Base-by-base conservation (phyloP, 805 yeast species). In the Candida tammaniensis region DNA sequence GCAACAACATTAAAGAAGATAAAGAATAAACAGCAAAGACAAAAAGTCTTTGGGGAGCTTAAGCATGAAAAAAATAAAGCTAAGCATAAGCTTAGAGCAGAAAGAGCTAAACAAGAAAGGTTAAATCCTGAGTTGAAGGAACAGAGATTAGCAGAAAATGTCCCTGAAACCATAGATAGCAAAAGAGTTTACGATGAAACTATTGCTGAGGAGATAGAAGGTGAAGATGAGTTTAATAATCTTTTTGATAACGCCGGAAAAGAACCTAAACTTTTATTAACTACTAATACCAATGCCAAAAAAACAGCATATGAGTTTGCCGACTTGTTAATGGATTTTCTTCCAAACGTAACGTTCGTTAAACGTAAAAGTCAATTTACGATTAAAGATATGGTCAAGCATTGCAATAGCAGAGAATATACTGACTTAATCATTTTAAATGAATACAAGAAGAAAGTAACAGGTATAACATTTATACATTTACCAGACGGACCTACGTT, bases 401-500 rank as follows among this genome's bases (percentile, higher is more conserved):
- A 79, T 48, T 86, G 96, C 59, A 57, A 78, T 25, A 86, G 84
- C 53, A 69, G 98, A 54, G 91, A 81, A 14, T 93, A 74, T 62
- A 89, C 97, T 0, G 95, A 89, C 54, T 65, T 93, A 50, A 67
- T 93, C 19, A 88, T 93, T 31, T 78, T 93, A 40, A 93, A 93
- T 57, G 98, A 93, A 61, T 96, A 87, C 62, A 89, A 89, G 61
- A 93, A 91, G 60, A 74, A 73, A 43, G 94, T 93, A 24, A 89
- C 85, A 34, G 98, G 98, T 2, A 63, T 93, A 38, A 87, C 98
- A 1, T 85, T 93, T 52, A 82, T 93, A 38, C 96, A 93, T 64
- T 70, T 93, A 39, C 98, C 98, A 7, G 85, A 75, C 29, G 98
- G 98, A 1, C 98, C 98, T 23, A 84, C 97, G 0, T 87, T 87